Evolutionary conservation across 2,329 filamentous ascomycete species (phyloP).

Genomic region (Coleophoma cylindrospora): DNA sequence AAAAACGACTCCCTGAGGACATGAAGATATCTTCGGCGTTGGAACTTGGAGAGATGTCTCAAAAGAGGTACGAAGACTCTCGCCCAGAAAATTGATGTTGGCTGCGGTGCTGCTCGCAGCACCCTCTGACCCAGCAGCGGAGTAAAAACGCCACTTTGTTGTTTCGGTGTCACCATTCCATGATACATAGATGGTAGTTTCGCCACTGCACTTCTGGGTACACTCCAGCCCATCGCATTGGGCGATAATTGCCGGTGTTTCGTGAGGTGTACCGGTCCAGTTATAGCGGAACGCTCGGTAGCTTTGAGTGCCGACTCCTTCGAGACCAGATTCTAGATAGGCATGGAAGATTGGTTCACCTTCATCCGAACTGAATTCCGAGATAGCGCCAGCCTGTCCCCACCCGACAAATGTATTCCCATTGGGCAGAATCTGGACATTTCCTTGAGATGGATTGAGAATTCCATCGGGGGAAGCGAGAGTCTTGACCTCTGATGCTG

Average conservation of each 20-base stretch:
- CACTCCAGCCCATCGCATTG: too few relatives aligned
- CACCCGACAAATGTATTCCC: conserved; percentile 19
- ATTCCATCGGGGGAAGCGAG: conserved; percentile 16
- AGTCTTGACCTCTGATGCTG: conserved; percentile 10
- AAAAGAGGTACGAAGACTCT: too few relatives aligned
- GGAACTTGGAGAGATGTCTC: too few relatives aligned
- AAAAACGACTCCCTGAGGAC: too few relatives aligned
- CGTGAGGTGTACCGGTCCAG: conserved; percentile 31
- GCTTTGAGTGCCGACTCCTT: conserved; percentile 25
- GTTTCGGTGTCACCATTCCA: conserved; percentile 49
- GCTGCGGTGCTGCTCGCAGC: too few relatives aligned
- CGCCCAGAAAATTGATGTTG: too few relatives aligned
- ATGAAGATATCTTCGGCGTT: too few relatives aligned
- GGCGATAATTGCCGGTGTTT: conserved; percentile 26
- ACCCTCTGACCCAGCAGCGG: too few relatives aligned
- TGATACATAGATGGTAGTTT: conserved; percentile 41
- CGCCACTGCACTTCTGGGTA: too few relatives aligned
- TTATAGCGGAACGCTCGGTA: conserved; percentile 34
- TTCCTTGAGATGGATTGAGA: conserved; percentile 15
- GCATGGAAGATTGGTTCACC: conserved; percentile 32
- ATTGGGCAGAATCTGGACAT: conserved; percentile 15
- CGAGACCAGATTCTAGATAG: conserved; percentile 28
- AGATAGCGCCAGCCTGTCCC: conserved; percentile 16
- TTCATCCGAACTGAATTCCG: conserved; percentile 18
- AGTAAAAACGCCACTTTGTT: too few relatives aligned